phyloP scores from a whole-genome alignment of 2,329 filamentous ascomycete species.

The Xylaria sp. region DNA sequence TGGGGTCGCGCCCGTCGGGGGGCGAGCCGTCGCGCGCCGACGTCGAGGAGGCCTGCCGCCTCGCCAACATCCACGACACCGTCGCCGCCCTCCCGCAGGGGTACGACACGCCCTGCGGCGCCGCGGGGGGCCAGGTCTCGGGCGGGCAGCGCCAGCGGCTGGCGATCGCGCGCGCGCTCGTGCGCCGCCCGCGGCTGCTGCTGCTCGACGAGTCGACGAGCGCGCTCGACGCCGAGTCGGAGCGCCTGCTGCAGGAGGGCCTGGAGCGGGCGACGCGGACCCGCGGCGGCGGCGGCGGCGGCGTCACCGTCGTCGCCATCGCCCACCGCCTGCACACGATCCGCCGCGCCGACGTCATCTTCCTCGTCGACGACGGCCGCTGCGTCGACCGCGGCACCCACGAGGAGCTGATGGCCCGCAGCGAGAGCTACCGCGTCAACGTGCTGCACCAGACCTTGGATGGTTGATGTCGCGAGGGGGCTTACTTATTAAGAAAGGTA shows the following conservation, averaged over 20 bases:
- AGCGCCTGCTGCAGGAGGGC: slow-evolving; percentile 66
- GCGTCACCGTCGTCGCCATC: slow-evolving; percentile 60
- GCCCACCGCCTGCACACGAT: slow-evolving; percentile 62
- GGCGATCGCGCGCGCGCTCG: slow-evolving; percentile 75
- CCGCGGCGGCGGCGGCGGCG: too few species aligned
- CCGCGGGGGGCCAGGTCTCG: slow-evolving; percentile 74
- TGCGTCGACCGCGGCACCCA: slow-evolving; percentile 57
- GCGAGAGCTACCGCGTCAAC: slow-evolving; percentile 56
- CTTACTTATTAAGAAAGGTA: slow-evolving; percentile 2
- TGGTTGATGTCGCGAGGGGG: slow-evolving; percentile 13
- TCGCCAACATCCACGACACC: slow-evolving; percentile 72
- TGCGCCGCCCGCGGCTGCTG: slow-evolving; percentile 71
- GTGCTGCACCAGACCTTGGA: slow-evolving; percentile 53
- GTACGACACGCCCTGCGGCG: slow-evolving; percentile 68
- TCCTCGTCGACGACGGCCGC: slow-evolving; percentile 57
- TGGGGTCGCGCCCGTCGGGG: slow-evolving; percentile 58
- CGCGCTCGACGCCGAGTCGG: slow-evolving; percentile 72
- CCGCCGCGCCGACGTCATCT: slow-evolving; percentile 59
- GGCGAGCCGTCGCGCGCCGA: slow-evolving; percentile 60
- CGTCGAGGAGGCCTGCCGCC: slow-evolving; percentile 66
- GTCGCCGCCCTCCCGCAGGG: slow-evolving; percentile 65
- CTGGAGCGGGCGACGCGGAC: slow-evolving; percentile 60
- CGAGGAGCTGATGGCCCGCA: slow-evolving; percentile 55
- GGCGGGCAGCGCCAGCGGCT: slow-evolving; percentile 81
- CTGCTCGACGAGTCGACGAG: slow-evolving; percentile 83